Evolutionary conservation across 345 rosid species (phyloP).

Genomic region (Mallotus nudiflorus): DNA sequence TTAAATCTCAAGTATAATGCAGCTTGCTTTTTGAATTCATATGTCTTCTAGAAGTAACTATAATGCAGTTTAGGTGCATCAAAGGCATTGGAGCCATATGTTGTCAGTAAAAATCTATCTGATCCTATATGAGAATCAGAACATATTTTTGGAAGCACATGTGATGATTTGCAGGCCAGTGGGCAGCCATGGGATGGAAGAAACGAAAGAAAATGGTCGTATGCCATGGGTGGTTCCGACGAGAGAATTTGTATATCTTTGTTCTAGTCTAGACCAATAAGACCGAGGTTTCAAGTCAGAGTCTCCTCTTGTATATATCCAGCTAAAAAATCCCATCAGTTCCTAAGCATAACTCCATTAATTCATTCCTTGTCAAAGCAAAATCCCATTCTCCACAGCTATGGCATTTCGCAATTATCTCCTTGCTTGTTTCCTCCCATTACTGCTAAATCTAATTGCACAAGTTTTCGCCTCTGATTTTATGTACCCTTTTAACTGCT

Average conservation of each 20-base stretch:
- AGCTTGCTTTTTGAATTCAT: no score
- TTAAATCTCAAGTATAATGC: no score
- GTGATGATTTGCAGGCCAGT: background rate
- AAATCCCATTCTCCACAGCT: slow-evolving; percentile 1
- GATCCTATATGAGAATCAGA: no score
- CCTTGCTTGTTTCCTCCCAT: slow-evolving; percentile 23
- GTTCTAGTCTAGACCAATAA: no score
- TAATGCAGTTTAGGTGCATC: no score
- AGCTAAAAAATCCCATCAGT: background rate
- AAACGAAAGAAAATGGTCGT: background rate
- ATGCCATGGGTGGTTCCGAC: background rate
- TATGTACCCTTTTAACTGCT: slow-evolving; percentile 35
- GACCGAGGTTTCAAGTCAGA: no score
- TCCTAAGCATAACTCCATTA: background rate
- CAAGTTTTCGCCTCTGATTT: slow-evolving; percentile 5
- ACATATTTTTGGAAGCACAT: background rate
- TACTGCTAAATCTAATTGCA: slow-evolving; percentile 1
- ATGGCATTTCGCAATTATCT: slow-evolving; percentile 25
- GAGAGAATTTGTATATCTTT: background rate
- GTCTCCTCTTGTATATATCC: background rate
- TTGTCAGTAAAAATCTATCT: no score
- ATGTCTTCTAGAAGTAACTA: no score
- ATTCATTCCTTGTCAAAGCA: background rate
- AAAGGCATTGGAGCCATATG: no score
- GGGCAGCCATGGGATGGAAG: slow-evolving; percentile 4